Percentiles rank a stretch among this genome's conserved stretches.
phyloP scores from a whole-genome alignment of 129 eudicot species.

The Flaveria robusta region DNA sequence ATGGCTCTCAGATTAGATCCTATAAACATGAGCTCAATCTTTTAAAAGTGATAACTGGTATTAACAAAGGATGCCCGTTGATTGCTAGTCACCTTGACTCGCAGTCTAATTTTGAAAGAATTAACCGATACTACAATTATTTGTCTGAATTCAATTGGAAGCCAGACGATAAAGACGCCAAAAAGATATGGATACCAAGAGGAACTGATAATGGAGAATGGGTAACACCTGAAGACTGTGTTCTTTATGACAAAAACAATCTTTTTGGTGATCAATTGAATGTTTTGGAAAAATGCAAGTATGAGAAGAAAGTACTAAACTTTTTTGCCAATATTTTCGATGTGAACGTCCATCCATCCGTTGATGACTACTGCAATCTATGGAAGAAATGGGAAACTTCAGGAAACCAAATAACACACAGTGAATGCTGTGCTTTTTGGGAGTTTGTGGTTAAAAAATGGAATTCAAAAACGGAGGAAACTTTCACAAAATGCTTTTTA shows the following conservation, averaged over 20 bases:
- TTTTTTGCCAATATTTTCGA: conserved; percentile 38
- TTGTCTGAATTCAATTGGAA: conserved; percentile 36
- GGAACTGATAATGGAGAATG: conserved; percentile 44
- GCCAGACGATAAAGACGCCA: conserved; percentile 19
- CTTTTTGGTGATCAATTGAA: conserved; percentile 38
- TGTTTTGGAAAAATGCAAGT: conserved; percentile 44
- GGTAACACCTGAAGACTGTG: conserved; percentile 40
- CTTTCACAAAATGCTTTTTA: conserved; percentile 21
- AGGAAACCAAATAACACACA: conserved; percentile 20
- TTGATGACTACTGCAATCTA: conserved; percentile 47
- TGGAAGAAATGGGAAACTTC: conserved; percentile 58
- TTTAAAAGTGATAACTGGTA: conserved; percentile 32
- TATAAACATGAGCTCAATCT: conserved; percentile 38
- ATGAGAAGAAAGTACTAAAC: conserved; percentile 29
- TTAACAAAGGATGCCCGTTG: conserved; percentile 35
- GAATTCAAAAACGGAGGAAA: conserved; percentile 26
- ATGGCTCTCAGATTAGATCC: conserved; percentile 29
- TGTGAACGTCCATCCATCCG: conserved; percentile 42
- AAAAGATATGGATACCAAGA: conserved; percentile 49
- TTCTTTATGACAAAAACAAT: conserved; percentile 38
- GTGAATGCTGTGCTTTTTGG: conserved; percentile 56
- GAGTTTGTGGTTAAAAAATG: conserved; percentile 37
- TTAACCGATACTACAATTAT: conserved; percentile 38
- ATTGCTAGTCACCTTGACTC: conserved; percentile 35
- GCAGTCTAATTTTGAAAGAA: conserved; percentile 31